Conservation (phyloP, 495 filamentous ascomycete species). For the Xylaria intraflava region DNA sequence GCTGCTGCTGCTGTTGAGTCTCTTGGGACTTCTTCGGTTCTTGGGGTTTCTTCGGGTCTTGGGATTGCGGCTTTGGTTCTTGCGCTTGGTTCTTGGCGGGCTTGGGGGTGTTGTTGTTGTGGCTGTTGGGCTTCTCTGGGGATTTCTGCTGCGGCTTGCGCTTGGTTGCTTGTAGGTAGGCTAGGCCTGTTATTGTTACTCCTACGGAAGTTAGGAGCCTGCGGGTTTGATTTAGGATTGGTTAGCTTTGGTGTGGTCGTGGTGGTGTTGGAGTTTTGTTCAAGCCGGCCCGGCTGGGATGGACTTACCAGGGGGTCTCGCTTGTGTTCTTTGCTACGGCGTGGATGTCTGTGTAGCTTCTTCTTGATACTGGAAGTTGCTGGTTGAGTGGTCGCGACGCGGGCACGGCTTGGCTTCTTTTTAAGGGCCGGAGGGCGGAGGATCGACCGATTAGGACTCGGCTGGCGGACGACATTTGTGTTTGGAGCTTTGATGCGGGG, state of each 20-base stretch:
- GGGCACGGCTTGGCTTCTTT: neutral
- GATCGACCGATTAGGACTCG: neutral
- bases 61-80: neutral
- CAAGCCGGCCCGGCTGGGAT: neutral
- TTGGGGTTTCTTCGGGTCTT: neutral
- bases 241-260: neutral
- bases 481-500: neutral
- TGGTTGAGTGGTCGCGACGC: neutral
- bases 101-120: no score
- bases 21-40: no score
- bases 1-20: neutral
- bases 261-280: neutral
- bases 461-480: neutral
- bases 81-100: neutral
- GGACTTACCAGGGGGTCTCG: conserved; percentile 25
- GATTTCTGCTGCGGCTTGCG: neutral
- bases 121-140: no score
- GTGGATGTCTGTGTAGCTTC: conserved; percentile 13
- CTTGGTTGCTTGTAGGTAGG: conserved; percentile 4
- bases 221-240: neutral
- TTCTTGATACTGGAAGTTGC: conserved; percentile 3
- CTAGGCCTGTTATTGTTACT: conserved; percentile 13
- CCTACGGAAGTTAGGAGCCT: conserved; percentile 20
- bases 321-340: conserved; percentile 16
- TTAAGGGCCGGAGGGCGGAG: neutral